Percentiles rank a stretch among this genome's conserved stretches.
Conservation (phyloP, 2,329 filamentous ascomycete species). For the Didymella arachidicola region DNA sequence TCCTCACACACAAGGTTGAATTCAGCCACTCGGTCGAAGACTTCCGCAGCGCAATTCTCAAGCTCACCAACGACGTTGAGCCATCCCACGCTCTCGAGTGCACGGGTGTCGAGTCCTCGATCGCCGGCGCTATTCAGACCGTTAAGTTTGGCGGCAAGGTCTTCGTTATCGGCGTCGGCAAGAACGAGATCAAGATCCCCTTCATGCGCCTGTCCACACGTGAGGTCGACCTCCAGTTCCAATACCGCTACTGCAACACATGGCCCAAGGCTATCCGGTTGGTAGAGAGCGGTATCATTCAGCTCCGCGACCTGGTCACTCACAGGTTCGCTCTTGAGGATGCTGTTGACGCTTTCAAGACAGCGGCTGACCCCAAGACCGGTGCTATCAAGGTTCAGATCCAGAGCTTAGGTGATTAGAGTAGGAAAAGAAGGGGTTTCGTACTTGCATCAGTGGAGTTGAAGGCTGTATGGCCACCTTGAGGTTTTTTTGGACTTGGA, state of each 20-base stretch:
- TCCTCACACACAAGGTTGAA: slow-evolving; percentile 81
- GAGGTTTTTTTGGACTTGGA: background rate
- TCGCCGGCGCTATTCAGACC: slow-evolving; percentile 85
- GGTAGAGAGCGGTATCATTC: slow-evolving; percentile 82
- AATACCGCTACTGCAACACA: slow-evolving; percentile 95
- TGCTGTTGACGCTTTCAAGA: slow-evolving; percentile 87
- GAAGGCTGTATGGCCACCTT: background rate
- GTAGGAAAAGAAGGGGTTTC: background rate
- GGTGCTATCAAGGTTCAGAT: slow-evolving; percentile 90
- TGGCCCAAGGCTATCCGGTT: slow-evolving; percentile 94
- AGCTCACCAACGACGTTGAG: slow-evolving; percentile 78
- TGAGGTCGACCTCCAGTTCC: slow-evolving; percentile 94
- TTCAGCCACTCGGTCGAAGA: slow-evolving; percentile 70
- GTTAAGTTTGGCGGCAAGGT: slow-evolving; percentile 96
- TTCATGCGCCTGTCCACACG: slow-evolving; percentile 92
- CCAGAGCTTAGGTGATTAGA: slow-evolving; percentile 19
- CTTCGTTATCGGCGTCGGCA: slow-evolving; percentile 94
- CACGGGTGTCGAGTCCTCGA: slow-evolving; percentile 91
- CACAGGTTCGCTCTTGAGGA: slow-evolving; percentile 88
- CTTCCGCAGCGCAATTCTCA: slow-evolving; percentile 72
- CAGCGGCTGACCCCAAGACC: slow-evolving; percentile 84
- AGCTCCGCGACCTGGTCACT: slow-evolving; percentile 83
- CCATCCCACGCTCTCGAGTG: slow-evolving; percentile 87
- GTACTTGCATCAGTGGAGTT: slow-evolving; percentile 9
- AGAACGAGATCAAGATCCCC: slow-evolving; percentile 92